These are phyloP conservation scores for Posidonia oceanica DNA, from an alignment of 116 monocot species.

Conservation along the genomic window DNA sequence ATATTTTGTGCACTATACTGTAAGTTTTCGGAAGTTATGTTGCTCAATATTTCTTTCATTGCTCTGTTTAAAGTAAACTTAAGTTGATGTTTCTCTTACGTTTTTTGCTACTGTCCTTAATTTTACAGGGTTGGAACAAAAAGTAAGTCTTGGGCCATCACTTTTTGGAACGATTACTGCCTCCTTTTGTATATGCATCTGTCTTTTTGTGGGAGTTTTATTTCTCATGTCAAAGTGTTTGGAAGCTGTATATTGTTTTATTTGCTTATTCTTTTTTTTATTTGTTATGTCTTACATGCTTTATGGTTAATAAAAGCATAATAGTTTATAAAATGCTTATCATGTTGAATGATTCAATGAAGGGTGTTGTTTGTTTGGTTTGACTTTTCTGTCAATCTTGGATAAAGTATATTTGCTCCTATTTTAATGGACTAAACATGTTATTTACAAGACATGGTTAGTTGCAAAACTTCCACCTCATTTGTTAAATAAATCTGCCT, in stretches of 20 bases:
- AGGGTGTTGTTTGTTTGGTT: no score
- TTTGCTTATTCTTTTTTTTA: neutral
- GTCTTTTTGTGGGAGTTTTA: neutral
- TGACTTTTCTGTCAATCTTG: no score
- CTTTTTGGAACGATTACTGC: neutral
- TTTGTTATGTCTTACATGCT: neutral
- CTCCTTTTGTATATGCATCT: neutral
- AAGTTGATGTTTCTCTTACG: neutral
- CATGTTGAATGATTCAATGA: neutral
- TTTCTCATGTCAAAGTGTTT: no score
- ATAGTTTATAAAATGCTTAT: no score
- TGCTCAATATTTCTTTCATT: neutral
- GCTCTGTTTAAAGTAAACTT: neutral
- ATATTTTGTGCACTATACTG: slow-evolving; percentile 92
- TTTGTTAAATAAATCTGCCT: no score
- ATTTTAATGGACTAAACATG: no score
- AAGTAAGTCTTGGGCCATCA: slow-evolving; percentile 41
- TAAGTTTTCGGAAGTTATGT: slow-evolving; percentile 19
- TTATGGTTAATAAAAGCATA: neutral
- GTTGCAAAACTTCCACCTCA: no score
- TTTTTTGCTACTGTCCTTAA: slow-evolving; percentile 7
- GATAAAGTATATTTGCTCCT: no score
- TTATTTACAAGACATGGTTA: no score
- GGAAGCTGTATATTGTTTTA: neutral
- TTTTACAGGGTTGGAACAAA: slow-evolving; percentile 97